These are phyloP conservation scores for Ceratocystis eucalypticola DNA, from an alignment of 2,329 filamentous ascomycete species.

Conservation along the genomic window DNA sequence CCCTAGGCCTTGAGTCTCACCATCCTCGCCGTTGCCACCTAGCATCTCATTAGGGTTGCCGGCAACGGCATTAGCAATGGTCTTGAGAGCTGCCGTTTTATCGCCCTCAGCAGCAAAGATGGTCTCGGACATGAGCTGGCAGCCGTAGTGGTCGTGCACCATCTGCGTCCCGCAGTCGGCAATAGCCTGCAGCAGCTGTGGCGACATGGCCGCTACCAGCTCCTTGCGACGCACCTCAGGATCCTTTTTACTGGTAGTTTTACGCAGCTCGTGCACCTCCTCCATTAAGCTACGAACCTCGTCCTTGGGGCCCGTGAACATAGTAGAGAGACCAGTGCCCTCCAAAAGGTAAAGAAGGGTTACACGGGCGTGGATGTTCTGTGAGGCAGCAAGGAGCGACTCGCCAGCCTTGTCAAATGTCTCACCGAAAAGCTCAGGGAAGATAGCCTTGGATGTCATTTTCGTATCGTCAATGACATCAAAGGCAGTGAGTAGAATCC, in stretches of 20 bases:
- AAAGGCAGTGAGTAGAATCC: conserved; percentile 70
- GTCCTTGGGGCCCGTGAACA: conserved; percentile 50
- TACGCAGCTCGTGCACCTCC: conserved; percentile 66
- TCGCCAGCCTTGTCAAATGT: conserved; percentile 47
- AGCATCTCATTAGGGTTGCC: conserved; percentile 35
- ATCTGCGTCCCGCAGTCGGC: conserved; percentile 53
- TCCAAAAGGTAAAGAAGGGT: conserved; percentile 74
- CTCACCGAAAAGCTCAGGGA: conserved; percentile 71
- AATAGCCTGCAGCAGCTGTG: conserved; percentile 62
- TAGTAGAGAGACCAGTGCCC: conserved; percentile 46
- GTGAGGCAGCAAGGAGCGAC: conserved; percentile 50
- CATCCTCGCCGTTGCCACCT: conserved; percentile 30
- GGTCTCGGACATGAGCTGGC: conserved; percentile 72
- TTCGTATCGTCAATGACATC: conserved; percentile 94
- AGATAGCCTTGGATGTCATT: conserved; percentile 69
- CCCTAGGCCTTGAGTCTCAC: conserved; percentile 23
- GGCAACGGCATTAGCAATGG: conserved; percentile 50
- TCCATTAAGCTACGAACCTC: conserved; percentile 44
- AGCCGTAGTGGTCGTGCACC: conserved; percentile 64
- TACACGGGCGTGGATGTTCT: conserved; percentile 50
- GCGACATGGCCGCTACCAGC: conserved; percentile 59
- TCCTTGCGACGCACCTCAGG: conserved; percentile 61
- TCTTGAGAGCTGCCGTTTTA: conserved; percentile 59
- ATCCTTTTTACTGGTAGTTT: conserved; percentile 86
- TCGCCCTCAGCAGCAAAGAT: conserved; percentile 64